These are phyloP conservation scores for Aspergillus fumigatiaffinis DNA, from an alignment of 2,329 filamentous ascomycete species.

Conservation along the genomic window DNA sequence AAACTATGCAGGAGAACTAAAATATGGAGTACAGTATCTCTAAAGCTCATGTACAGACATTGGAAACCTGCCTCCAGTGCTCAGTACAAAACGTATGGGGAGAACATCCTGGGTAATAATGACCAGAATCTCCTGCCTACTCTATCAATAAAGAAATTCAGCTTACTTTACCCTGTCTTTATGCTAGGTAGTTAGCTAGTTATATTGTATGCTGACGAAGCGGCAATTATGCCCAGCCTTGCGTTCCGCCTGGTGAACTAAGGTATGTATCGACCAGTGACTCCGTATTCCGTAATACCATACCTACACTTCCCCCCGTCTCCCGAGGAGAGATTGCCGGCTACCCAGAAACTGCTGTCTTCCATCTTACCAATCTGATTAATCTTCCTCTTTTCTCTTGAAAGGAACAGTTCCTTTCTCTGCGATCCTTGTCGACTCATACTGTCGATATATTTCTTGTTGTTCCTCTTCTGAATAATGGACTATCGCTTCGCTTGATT, in stretches of 20 bases:
- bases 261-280: background rate
- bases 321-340: background rate
- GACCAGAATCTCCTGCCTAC: background rate
- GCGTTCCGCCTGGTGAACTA: background rate
- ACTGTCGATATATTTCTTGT: background rate
- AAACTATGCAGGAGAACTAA: background rate
- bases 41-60: background rate
- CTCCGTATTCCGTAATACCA: background rate
- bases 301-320: background rate
- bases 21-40: background rate
- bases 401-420: background rate
- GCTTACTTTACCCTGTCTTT: background rate
- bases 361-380: background rate
- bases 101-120: background rate
- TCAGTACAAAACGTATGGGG: background rate
- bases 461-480: background rate
- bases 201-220: background rate
- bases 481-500: background rate
- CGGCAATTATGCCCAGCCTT: background rate
- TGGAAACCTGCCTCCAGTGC: background rate
- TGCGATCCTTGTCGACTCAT: background rate
- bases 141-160: background rate
- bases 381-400: background rate
- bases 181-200: background rate
- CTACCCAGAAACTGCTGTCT: background rate